Evolutionary conservation across 2,329 filamentous ascomycete genomes (phyloP).

Genomic region (Penicillium hordei): DNA sequence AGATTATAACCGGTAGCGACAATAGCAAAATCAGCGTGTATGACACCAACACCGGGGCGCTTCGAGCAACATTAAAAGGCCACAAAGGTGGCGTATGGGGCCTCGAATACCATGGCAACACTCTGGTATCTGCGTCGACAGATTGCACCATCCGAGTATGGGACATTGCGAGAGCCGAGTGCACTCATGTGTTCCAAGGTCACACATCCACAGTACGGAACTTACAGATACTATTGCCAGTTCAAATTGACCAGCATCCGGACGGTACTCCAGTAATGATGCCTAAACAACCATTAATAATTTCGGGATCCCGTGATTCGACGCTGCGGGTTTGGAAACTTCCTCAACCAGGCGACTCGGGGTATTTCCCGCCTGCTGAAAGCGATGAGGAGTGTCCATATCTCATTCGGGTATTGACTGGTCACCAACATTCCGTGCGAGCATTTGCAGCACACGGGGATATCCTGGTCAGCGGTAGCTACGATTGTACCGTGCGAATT

Average conservation of each 20-base stretch:
- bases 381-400: conserved; percentile 81
- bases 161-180: conserved; percentile 91
- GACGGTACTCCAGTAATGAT: conserved; percentile 76
- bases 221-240: conserved; percentile 87
- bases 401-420: conserved; percentile 81
- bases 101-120: conserved; percentile 91
- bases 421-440: conserved; percentile 89
- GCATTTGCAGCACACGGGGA: conserved; percentile 94
- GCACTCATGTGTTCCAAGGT: conserved; percentile 93
- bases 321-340: conserved; percentile 95
- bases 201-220: conserved; percentile 97
- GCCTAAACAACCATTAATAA: conserved; percentile 91
- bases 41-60: conserved; percentile 87
- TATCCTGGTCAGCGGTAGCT: conserved; percentile 92
- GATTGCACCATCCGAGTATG: conserved; percentile 98
- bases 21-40: conserved; percentile 98
- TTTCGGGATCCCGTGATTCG: conserved; percentile 93
- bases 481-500: conserved; percentile 90
- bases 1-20: conserved; percentile 95
- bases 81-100: conserved; percentile 98
- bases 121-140: conserved; percentile 95
- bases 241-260: conserved; percentile 67
- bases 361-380: conserved; percentile 72
- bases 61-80: conserved; percentile 79
- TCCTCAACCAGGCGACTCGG: conserved; percentile 72